phyloP scores from a whole-genome alignment of 31 red algal species.

The Bonnemaisonia californica region DNA sequence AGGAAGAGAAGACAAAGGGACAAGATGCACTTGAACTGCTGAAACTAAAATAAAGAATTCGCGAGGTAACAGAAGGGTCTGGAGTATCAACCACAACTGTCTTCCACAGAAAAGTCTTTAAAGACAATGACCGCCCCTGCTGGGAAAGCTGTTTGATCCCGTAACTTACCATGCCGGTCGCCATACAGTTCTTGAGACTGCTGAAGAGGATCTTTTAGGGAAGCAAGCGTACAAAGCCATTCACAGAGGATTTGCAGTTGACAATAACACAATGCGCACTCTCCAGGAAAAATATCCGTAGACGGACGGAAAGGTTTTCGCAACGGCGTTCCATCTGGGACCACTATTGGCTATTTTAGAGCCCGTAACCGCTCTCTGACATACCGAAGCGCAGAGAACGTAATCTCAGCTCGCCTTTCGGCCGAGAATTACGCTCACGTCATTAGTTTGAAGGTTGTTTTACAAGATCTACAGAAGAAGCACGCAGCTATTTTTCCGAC shows the following conservation, averaged over 20 bases:
- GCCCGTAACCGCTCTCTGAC: not conserved
- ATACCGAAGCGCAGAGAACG: not conserved
- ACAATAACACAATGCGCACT: not conserved
- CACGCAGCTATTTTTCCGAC: not conserved
- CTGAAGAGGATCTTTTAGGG: not conserved
- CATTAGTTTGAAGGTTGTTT: not conserved
- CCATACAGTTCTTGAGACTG: not conserved
- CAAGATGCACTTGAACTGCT: not conserved
- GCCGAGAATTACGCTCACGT: not conserved
- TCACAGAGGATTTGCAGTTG: not conserved
- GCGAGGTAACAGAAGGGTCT: not conserved
- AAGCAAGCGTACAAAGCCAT: not conserved
- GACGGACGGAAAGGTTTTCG: not conserved
- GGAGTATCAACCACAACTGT: not conserved
- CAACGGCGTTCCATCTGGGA: not conserved
- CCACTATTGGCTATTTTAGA: not conserved
- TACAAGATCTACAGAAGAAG: not conserved
- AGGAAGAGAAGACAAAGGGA: not conserved
- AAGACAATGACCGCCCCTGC: not conserved
- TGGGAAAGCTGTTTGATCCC: not conserved
- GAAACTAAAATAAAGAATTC: not conserved
- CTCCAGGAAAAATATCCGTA: not conserved
- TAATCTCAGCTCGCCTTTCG: not conserved
- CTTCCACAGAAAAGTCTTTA: not conserved
- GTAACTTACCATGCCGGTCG: not conserved